phyloP scores from a whole-genome alignment of 192 early-diverging fungal genomes.

The Cladochytrium replicatum region DNA sequence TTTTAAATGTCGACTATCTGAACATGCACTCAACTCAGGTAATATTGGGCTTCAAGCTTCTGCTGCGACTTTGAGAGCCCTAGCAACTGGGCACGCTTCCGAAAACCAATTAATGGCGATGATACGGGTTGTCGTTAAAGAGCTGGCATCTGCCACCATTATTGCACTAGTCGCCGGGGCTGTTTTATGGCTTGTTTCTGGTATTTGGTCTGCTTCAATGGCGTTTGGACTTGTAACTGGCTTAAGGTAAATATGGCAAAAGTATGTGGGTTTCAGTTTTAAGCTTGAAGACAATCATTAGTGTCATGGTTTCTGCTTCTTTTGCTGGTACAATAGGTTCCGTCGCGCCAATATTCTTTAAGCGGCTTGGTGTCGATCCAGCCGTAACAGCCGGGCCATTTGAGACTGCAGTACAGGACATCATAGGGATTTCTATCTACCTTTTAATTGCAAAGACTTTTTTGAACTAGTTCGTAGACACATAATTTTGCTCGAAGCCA shows the following conservation, averaged over 20 bases:
- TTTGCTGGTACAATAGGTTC: conserved; percentile 23
- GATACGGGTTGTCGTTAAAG: conserved; percentile 20
- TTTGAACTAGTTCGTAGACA: too few species aligned
- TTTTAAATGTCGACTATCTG: neutral
- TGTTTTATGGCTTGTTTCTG: conserved; percentile 1
- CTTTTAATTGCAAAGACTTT: neutral
- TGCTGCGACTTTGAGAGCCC: conserved; percentile 32
- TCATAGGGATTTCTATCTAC: conserved; percentile 24
- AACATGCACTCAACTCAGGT: conserved; percentile 7
- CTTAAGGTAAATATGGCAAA: conserved; percentile 2
- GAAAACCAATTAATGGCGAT: conserved; percentile 11
- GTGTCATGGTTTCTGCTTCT: conserved; percentile 6
- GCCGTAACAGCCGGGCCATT: conserved; percentile 35
- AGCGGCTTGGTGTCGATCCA: conserved; percentile 28
- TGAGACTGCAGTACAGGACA: conserved; percentile 36
- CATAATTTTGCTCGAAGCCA: too few species aligned
- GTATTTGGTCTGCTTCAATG: conserved; percentile 2
- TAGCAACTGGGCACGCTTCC: conserved; percentile 32
- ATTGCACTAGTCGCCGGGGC: conserved; percentile 6
- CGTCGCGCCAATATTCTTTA: conserved; percentile 19
- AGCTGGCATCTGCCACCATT: conserved; percentile 8
- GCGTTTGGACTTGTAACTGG: conserved; percentile 19
- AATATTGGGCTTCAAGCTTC: conserved; percentile 36
- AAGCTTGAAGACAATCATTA: neutral
- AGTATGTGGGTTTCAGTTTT: neutral